phyloP scores from a whole-genome alignment of 306 rosid genomes.

The Vicia faba region DNA sequence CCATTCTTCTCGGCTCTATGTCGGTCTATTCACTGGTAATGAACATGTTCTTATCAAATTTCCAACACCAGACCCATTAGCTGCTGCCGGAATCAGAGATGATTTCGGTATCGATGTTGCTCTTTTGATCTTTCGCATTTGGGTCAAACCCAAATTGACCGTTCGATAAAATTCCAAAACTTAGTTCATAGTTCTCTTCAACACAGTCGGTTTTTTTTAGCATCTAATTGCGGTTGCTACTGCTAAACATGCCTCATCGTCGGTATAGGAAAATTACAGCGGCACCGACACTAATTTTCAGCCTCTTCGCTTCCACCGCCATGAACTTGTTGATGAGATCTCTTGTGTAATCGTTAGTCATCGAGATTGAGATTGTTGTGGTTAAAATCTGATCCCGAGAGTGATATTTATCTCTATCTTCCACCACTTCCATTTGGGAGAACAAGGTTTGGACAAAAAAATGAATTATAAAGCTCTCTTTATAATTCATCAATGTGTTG shows the following conservation, averaged over 20 bases:
- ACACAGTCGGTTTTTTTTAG: not conserved
- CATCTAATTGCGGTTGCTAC: not conserved
- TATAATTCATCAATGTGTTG: no score
- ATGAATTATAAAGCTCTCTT: no score
- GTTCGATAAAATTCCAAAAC: slow-evolving; percentile 73
- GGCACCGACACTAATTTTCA: not conserved
- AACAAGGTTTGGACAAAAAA: not conserved
- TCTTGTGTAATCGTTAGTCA: slow-evolving; percentile 35
- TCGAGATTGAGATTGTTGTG: not conserved
- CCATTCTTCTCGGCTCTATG: slow-evolving; percentile 67
- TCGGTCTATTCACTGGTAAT: slow-evolving; percentile 68
- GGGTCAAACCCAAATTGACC: slow-evolving; percentile 88
- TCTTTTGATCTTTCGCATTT: slow-evolving; percentile 52
- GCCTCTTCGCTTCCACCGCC: not conserved
- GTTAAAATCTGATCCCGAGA: slow-evolving; percentile 4
- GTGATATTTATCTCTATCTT: slow-evolving; percentile 25
- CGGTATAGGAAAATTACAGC: slow-evolving; percentile 22
- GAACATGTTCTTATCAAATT: slow-evolving; percentile 61
- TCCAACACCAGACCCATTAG: not conserved
- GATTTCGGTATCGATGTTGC: slow-evolving; percentile 64
- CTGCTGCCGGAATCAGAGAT: slow-evolving; percentile 27
- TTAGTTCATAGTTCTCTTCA: slow-evolving; percentile 59
- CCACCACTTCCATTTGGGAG: slow-evolving; percentile 48
- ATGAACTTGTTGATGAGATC: slow-evolving; percentile 55
- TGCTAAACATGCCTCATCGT: slow-evolving; percentile 7